Conservation (phyloP, 768 basidiomycete species). For the Lactarius hatsudake region DNA sequence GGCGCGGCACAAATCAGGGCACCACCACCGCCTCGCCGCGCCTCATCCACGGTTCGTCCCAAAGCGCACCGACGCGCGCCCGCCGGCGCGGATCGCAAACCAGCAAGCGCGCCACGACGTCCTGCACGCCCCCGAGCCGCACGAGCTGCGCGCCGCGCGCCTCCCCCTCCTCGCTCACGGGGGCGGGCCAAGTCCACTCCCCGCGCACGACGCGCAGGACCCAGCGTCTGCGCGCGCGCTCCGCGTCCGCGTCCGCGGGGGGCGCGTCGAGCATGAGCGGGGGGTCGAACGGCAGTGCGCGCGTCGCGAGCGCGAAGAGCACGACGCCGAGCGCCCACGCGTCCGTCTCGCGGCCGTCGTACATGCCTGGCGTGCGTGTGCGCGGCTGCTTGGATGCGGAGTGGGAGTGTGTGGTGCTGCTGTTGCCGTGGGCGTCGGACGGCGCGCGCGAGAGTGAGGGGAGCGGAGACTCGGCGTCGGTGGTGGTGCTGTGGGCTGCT, state of each 20-base stretch:
- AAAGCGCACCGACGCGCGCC: conserved; percentile 53
- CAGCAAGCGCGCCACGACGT: conserved; percentile 59
- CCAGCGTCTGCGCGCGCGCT: conserved; percentile 48
- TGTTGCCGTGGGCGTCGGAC: conserved; percentile 6
- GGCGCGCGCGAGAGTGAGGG: conserved; percentile 25
- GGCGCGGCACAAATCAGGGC: not conserved
- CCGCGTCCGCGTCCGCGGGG: conserved; percentile 36
- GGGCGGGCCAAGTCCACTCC: conserved; percentile 69
- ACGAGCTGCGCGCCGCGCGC: conserved; percentile 38
- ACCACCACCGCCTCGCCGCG: not conserved
- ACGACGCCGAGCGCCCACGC: conserved; percentile 92
- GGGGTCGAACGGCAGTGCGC: conserved; percentile 68
- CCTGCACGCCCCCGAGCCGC: conserved; percentile 45
- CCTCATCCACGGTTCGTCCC: conserved; percentile 24
- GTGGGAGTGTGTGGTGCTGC: not conserved
- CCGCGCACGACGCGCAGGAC: conserved; percentile 79
- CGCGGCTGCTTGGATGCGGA: conserved; percentile 38
- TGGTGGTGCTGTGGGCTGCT: conserved; percentile 16
- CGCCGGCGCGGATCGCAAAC: conserved; percentile 65
- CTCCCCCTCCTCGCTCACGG: conserved; percentile 8
- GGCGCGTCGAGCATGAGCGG: conserved; percentile 25
- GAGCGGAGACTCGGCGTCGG: conserved; percentile 27
- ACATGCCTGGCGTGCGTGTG: conserved; percentile 44
- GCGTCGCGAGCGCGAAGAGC: conserved; percentile 69
- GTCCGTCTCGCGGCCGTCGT: conserved; percentile 84